phyloP scores from a whole-genome alignment of 148 eudicot species.

The Vaccinium corymbosum region DNA sequence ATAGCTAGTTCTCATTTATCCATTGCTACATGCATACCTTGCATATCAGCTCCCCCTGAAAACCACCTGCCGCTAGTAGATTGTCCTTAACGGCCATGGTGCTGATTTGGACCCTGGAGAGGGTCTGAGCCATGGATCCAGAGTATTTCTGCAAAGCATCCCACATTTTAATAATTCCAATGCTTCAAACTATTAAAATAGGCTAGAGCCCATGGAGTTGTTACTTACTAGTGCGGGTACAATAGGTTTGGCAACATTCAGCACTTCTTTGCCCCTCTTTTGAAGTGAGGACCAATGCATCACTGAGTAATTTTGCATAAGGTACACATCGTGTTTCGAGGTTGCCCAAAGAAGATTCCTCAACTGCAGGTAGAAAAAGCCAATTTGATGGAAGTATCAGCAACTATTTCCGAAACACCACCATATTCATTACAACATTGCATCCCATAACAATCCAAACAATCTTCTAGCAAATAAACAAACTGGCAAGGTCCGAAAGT shows the following conservation, averaged over 20 bases:
- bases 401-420: neutral
- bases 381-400: neutral
- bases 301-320: conserved; percentile 69
- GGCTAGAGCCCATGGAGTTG: neutral
- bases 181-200: neutral
- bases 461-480: neutral
- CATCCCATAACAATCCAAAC: neutral
- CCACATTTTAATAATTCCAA: neutral
- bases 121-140: conserved; percentile 47
- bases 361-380: conserved; percentile 36
- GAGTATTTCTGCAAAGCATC: conserved; percentile 40
- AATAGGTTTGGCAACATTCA: conserved; percentile 65
- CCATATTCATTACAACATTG: neutral
- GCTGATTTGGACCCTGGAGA: conserved; percentile 70
- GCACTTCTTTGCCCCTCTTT: conserved; percentile 59
- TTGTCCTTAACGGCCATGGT: conserved; percentile 72
- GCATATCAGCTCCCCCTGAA: conserved; percentile 80
- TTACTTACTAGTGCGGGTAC: conserved; percentile 48
- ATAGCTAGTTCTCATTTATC: neutral
- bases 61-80: conserved; percentile 78
- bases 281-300: conserved; percentile 82
- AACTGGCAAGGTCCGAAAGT: neutral
- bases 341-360: conserved; percentile 79
- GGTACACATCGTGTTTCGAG: conserved; percentile 79
- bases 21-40: conserved; percentile 35